Base-by-base conservation (phyloP, 768 basidiomycete species). In the Termitomyces heimii region DNA sequence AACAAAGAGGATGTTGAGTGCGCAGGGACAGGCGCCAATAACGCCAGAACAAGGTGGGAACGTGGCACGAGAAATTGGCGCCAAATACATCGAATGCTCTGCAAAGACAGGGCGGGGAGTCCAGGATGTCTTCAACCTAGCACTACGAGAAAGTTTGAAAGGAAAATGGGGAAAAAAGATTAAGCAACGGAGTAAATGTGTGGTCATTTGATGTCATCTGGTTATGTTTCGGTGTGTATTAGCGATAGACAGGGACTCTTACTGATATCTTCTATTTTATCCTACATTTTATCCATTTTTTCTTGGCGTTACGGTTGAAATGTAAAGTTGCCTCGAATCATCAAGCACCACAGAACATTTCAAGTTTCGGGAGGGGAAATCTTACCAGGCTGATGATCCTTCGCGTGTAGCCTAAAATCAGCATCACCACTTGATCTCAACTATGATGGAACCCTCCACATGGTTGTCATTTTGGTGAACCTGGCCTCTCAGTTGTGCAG, bases 1-100 rank as follows among this genome's bases (percentile, higher is more conserved):
- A 62, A 92, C 93, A n/a, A 76, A 86, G 55, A 81, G 89, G 24
- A 89, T 94, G 86, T 80, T 98, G 62, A 81, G 82, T 44, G 95
- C 97, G 1, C 96, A 98, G 65, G 96, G 92, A 6, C 85, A 85
- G 62, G 73, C 76, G 22, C 91, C 97, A 5, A 82, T 99, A 60
- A 83, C 89, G 1, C 69, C 88, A 3, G 88, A 89, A 61, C 92
- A 94, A 66, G 97, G 96, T 1, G 80, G 77, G 3, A 76, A 75
- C n/a, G 88, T 96, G 26, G 96, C 96, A 26, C 84, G 85, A 66
- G 92, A 95, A 66, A 98, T 99, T 52, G 94, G 94, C 26, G 94
- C 94, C 18, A 82, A 84, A 69, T 99, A 98, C 69, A 78, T 88
- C 60, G 96, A 99, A 71, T 98, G 97, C 72, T 91, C 88, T 34